Evolutionary conservation across 305 asterid species (phyloP).

Genomic region (Ruellia speciosa): DNA sequence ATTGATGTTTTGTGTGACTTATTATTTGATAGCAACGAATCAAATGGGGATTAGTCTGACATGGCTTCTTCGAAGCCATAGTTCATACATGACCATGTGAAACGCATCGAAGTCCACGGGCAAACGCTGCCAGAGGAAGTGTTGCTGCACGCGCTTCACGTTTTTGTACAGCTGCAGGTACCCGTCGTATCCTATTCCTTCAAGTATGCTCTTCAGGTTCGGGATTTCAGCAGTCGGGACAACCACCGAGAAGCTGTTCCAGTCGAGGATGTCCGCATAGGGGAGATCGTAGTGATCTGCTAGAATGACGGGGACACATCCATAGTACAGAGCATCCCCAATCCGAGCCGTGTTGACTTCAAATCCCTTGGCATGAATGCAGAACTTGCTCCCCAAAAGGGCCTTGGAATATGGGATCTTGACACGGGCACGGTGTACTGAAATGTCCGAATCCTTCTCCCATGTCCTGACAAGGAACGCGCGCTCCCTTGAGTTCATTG

Average conservation of each 20-base stretch:
- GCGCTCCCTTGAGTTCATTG: slow-evolving; percentile 72
- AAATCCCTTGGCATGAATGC: slow-evolving; percentile 87
- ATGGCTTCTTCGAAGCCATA: slow-evolving; percentile 75
- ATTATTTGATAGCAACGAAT: background rate
- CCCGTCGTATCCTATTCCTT: slow-evolving; percentile 18
- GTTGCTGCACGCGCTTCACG: slow-evolving; percentile 56
- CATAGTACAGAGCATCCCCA: slow-evolving; percentile 72
- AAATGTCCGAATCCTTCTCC: slow-evolving; percentile 51
- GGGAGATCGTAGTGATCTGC: slow-evolving; percentile 90
- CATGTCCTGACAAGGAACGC: slow-evolving; percentile 34
- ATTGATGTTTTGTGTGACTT: no score
- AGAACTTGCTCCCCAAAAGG: slow-evolving; percentile 62
- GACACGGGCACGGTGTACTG: slow-evolving; percentile 48
- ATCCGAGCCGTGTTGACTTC: slow-evolving; percentile 86
- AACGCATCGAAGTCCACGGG: slow-evolving; percentile 60
- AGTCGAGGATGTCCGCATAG: slow-evolving; percentile 52
- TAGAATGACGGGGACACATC: slow-evolving; percentile 74
- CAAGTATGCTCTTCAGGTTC: slow-evolving; percentile 44
- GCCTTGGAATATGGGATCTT: slow-evolving; percentile 74
- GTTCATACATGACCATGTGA: slow-evolving; percentile 73
- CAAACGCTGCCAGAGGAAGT: slow-evolving; percentile 58
- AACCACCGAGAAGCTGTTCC: slow-evolving; percentile 60
- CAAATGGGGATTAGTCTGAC: slow-evolving; percentile 17
- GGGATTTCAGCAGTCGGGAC: slow-evolving; percentile 52
- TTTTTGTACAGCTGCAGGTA: slow-evolving; percentile 52